Evolutionary conservation across 1,139 yeast species (phyloP).

Genomic region (Groenewaldozyma sp.): DNA sequence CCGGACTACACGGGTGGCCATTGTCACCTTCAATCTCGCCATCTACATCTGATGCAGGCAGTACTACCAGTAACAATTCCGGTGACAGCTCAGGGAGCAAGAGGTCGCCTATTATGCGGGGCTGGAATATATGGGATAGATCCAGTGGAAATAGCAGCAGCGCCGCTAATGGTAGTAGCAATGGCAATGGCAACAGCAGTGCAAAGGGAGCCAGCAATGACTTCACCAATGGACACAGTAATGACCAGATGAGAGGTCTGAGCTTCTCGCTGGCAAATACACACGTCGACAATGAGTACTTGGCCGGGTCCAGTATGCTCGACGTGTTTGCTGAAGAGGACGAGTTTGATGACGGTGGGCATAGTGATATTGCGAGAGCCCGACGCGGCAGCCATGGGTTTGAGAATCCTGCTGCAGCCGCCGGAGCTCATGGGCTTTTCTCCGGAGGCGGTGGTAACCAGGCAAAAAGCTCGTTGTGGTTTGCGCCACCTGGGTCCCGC

Average conservation of each 20-base stretch:
- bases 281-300: slow-evolving; percentile 5
- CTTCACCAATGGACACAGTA: slow-evolving; percentile 1
- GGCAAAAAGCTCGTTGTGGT: slow-evolving; percentile 2
- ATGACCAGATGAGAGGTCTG: slow-evolving; percentile 15
- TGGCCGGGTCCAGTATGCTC: slow-evolving; percentile 11
- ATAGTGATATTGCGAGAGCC: no score
- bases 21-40: slow-evolving; percentile 1
- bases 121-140: neutral
- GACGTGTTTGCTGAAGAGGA: slow-evolving; percentile 19
- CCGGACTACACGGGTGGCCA: neutral
- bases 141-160: neutral
- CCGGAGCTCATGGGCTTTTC: neutral
- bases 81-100: neutral
- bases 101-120: neutral
- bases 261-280: slow-evolving; percentile 16
- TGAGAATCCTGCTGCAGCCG: neutral
- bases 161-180: neutral
- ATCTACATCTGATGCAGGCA: slow-evolving; percentile 6
- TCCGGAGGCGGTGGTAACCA: no score
- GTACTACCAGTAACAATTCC: slow-evolving; percentile 1
- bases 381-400: neutral
- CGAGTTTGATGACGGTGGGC: slow-evolving; percentile 2
- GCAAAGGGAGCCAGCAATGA: no score
- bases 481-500: slow-evolving; percentile 13
- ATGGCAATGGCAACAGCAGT: neutral